Evolutionary conservation across 306 rosid species (phyloP).

Genomic region (Pterocarpus macrocarpus): DNA sequence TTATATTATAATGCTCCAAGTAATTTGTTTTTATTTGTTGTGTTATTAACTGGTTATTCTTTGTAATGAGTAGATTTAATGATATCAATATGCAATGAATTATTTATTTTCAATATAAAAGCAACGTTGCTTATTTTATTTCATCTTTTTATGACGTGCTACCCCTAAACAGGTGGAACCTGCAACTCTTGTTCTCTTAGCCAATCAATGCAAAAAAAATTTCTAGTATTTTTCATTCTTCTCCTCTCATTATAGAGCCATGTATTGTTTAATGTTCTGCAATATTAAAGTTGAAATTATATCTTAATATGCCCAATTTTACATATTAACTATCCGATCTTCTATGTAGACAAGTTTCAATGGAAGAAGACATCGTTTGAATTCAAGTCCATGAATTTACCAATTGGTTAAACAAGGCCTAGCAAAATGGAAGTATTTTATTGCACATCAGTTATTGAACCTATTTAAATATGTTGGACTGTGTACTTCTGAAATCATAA

Average conservation of each 20-base stretch:
- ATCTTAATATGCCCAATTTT: slow-evolving; percentile 20
- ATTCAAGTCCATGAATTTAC: slow-evolving; percentile 18
- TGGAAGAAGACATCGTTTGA: not conserved
- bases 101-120: slow-evolving; percentile 3
- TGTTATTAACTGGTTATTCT: slow-evolving; percentile 4
- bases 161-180: slow-evolving; percentile 79
- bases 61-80: slow-evolving; percentile 14
- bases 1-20: not conserved
- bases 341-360: slow-evolving; percentile 27
- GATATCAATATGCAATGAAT: slow-evolving; percentile 14
- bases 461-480: slow-evolving; percentile 15
- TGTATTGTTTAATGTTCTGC: slow-evolving; percentile 7
- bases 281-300: slow-evolving; percentile 34
- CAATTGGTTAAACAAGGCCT: slow-evolving; percentile 20
- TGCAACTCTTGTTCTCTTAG: slow-evolving; percentile 89
- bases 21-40: not conserved
- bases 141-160: slow-evolving; percentile 39
- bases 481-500: slow-evolving; percentile 1
- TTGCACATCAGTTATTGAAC: slow-evolving; percentile 25
- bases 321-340: not conserved
- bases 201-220: slow-evolving; percentile 93
- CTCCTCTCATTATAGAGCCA: slow-evolving; percentile 29
- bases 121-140: slow-evolving; percentile 13
- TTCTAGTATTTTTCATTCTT: slow-evolving; percentile 68
- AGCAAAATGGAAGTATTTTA: not conserved